Evolutionary conservation across 2,329 filamentous ascomycete genomes (phyloP).

Genomic region (Fusarium solani-melongenae): DNA sequence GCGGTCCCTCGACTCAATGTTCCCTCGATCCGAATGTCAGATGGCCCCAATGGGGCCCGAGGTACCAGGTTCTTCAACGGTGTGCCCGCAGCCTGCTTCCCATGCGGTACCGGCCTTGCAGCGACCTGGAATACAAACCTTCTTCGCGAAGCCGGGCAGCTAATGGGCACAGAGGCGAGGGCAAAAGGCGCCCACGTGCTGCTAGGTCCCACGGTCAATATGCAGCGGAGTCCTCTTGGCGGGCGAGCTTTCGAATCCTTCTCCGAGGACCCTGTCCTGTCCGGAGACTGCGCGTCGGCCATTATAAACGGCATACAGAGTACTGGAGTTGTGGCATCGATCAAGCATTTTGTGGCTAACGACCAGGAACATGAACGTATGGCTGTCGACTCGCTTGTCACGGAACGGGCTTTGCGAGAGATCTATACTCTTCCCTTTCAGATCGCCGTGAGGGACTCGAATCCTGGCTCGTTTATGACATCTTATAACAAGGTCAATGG

Average conservation of each 20-base stretch:
- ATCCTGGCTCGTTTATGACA: slow-evolving; percentile 67
- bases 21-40: slow-evolving; percentile 72
- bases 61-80: slow-evolving; percentile 77
- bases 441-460: slow-evolving; percentile 52
- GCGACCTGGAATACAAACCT: slow-evolving; percentile 67
- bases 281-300: slow-evolving; percentile 64
- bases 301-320: slow-evolving; percentile 66
- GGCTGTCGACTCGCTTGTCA: slow-evolving; percentile 58
- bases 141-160: slow-evolving; percentile 60
- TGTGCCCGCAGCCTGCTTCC: slow-evolving; percentile 67
- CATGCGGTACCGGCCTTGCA: slow-evolving; percentile 67
- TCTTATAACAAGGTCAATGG: slow-evolving; percentile 70
- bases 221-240: slow-evolving; percentile 69
- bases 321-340: slow-evolving; percentile 65
- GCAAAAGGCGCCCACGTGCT: slow-evolving; percentile 68
- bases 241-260: slow-evolving; percentile 70
- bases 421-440: background rate
- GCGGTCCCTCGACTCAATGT: slow-evolving; percentile 69
- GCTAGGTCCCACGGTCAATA: slow-evolving; percentile 72
- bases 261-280: slow-evolving; percentile 67
- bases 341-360: slow-evolving; percentile 72
- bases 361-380: slow-evolving; percentile 71
- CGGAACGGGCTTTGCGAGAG: background rate
- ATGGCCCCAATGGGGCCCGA: slow-evolving; percentile 77
- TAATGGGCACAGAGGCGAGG: slow-evolving; percentile 64